Evolutionary conservation across 2,329 filamentous ascomycete genomes (phyloP), one percentile per base, ranked within the genome.

Genomic region (Pyrenochaeta sp.): DNA sequence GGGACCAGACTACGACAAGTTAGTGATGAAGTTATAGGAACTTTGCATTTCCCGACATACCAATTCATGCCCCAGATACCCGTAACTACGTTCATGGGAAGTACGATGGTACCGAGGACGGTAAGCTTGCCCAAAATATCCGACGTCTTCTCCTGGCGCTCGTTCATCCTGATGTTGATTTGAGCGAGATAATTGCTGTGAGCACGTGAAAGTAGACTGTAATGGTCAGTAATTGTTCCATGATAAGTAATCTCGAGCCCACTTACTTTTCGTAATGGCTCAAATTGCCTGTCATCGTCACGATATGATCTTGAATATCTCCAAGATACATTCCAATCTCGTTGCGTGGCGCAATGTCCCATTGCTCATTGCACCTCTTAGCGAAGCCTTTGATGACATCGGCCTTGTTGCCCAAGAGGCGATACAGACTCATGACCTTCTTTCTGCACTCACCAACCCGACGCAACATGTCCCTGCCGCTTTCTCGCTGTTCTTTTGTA

Each of bases 341-440:
- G 22, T 89, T 94, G 51, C 92, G 83, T 8, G 94, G 94, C 5
- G 94, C 93, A 46, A 99, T 89, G 60, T 96, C 89, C 91, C 92
- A 99, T 55, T 95, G 88, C 76, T 99, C 93, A 66, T 96, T 99
- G 75, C 94, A 99, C 10, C 94, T 83, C 75, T 99, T 99, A 4
- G 94, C 94, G 64, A 99, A 99, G 1, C 94, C 94, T 75, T 97
- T 97, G 78, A 99, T 97, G 45, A 99, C 94, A 71, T 99, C 94
- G 35, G 94, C 94, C 74, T 99, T 99, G 73, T 96, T 97, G 41
- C 94, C 94, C 13, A 99, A 77, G 30, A 99, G 78, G 36, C 94
- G 84, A 68, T 96, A 97, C 32, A 99, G 78, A 23, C 89, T 87
- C 92, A 99, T 99, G 54, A 99, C 94, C 69, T 93, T 93, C 79